Conservation (phyloP, 257 asterid genomes). For the Solanum habrochaites region DNA sequence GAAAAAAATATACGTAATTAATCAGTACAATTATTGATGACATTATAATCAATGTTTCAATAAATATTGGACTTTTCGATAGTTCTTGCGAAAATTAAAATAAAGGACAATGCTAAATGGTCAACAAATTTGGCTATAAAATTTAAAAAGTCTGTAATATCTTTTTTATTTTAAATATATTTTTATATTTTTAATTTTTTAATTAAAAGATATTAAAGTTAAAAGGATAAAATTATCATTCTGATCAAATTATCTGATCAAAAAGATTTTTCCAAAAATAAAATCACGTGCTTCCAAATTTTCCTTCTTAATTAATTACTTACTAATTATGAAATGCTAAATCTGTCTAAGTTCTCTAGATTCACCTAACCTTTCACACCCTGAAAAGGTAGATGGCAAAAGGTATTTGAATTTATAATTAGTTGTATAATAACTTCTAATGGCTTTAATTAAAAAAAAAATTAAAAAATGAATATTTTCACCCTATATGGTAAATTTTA, state of each 20-base stretch:
- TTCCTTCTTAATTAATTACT: neutral
- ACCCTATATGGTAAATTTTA: neutral
- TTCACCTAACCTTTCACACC: neutral
- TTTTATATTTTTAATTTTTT: no score
- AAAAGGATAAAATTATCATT: no score
- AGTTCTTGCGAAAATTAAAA: neutral
- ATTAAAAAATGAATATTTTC: neutral
- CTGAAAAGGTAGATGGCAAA: neutral
- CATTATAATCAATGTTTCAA: neutral
- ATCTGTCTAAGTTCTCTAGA: neutral
- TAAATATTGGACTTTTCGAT: neutral
- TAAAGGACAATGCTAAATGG: no score
- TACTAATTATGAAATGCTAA: neutral
- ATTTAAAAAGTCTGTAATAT: no score
- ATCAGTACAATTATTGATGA: neutral
- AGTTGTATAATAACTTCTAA: neutral
- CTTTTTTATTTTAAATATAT: no score
- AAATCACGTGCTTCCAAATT: neutral
- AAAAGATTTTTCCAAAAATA: no score
- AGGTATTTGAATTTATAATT: neutral
- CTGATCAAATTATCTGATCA: no score
- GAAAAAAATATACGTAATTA: neutral
- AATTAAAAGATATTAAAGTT: no score
- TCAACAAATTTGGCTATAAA: no score
- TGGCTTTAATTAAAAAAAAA: neutral